Evolutionary conservation across 257 asterid species (phyloP).

Genomic region (Forsythia suspensa): DNA sequence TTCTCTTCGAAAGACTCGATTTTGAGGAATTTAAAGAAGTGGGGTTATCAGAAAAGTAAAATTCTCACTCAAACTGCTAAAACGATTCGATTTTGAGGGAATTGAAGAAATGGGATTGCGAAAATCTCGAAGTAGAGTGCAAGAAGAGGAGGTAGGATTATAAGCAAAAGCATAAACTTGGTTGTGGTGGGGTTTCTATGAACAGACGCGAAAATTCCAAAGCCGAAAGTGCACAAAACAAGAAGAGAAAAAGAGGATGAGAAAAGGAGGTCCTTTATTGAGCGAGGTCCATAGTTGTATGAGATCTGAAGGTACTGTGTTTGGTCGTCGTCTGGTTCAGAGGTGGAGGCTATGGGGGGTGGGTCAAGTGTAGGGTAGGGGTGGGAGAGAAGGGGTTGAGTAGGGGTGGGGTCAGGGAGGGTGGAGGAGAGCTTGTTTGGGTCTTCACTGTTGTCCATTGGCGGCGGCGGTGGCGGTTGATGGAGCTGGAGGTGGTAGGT

Average conservation of each 20-base stretch:
- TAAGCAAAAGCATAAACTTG: constrained; percentile 54
- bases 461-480: constrained; percentile 25
- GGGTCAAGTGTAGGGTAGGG: constrained; percentile 40
- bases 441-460: constrained; percentile 59
- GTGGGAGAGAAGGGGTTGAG: constrained; percentile 51
- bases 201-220: constrained; percentile 84
- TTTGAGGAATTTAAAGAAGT: constrained; percentile 12
- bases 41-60: not conserved
- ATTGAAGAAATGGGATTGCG: constrained; percentile 7
- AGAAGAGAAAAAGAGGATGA: constrained; percentile 58
- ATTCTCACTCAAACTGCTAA: not conserved
- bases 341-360: constrained; percentile 46
- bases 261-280: constrained; percentile 66
- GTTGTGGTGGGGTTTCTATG: constrained; percentile 58
- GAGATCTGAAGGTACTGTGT: constrained; percentile 88
- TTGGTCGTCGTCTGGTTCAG: constrained; percentile 53
- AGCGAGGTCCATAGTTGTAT: constrained; percentile 72
- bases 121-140: constrained; percentile 41
- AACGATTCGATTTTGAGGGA: constrained; percentile 8
- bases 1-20: constrained; percentile 1
- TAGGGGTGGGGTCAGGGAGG: constrained; percentile 33
- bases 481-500: constrained; percentile 11
- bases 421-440: constrained; percentile 51
- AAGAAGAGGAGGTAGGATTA: constrained; percentile 55
- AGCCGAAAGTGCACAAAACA: constrained; percentile 63